Evolutionary conservation across 257 asterid species (phyloP).

Genomic region (Solanum pinnatisectum): DNA sequence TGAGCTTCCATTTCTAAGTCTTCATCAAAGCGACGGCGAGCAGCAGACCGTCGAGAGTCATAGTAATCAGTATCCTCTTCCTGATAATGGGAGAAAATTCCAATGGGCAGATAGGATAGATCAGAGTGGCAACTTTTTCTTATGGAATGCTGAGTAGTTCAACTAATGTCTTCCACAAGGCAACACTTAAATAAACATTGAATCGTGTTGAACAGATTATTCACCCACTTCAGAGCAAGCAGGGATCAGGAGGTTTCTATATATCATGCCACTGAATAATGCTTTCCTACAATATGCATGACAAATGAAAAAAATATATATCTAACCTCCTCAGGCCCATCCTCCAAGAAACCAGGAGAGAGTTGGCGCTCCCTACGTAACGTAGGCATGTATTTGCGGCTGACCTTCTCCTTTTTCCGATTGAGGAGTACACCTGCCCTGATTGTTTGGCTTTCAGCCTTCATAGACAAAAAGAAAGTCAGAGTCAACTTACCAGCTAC

Average conservation of each 20-base stretch:
- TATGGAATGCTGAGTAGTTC: neutral
- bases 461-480: slow-evolving; percentile 4
- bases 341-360: slow-evolving; percentile 97
- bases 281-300: neutral
- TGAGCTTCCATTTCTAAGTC: slow-evolving; percentile 90
- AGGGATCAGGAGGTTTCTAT: neutral
- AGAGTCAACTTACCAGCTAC: neutral
- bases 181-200: neutral
- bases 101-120: neutral
- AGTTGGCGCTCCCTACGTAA: slow-evolving; percentile 91
- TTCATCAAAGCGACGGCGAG: slow-evolving; percentile 70
- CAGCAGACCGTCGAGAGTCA: slow-evolving; percentile 63
- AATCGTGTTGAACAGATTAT: neutral
- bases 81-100: slow-evolving; percentile 23
- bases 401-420: slow-evolving; percentile 93
- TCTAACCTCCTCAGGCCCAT: slow-evolving; percentile 85
- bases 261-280: neutral
- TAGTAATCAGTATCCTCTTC: slow-evolving; percentile 78
- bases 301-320: neutral
- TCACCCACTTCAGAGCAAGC: neutral
- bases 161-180: neutral
- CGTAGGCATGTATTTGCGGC: slow-evolving; percentile 77
- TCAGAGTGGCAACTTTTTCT: neutral
- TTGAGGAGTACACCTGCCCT: slow-evolving; percentile 83
- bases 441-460: slow-evolving; percentile 87